Evolutionary conservation across 768 basidiomycete genomes (phyloP), one percentile per base, ranked within the genome.

Genomic region (Termitomyces sp.): DNA sequence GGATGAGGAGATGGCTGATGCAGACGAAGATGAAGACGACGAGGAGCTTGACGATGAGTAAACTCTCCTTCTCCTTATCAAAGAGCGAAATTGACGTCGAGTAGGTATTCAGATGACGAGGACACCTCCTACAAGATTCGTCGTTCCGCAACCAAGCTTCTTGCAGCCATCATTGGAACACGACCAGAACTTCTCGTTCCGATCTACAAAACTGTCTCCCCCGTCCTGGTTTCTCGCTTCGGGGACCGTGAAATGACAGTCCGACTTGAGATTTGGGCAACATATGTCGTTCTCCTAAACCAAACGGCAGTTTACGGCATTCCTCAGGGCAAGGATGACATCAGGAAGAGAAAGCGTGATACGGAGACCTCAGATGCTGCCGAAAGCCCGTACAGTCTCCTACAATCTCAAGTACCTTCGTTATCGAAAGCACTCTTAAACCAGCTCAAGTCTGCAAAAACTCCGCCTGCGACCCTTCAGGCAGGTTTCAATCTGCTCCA

Each of bases 51-150:
- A 89, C 18, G 88, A 89, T 63, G 88, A 91, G 88, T 90, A 66
- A 67, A 88, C 74, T 13, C 18, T 34, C 42, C 63, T 39, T 34
- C 3, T 9, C 27, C 62, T 54, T 15, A 51, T 42, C 16, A 30
- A 49, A 30, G 47, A 31, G 33, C 55, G 45, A 36, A 44, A 36
- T 49, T 69, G 6, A 66, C 55, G 33, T 18, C 27, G 39, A 54
- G 11, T 63, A 95, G 93, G 62, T 98, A 97, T 71, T 94, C 93
- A 6, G 97, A 99, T 65, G 97, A 99, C 58, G 97, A 98, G 71
- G 97, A 99, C 68, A 92, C 91, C 12, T 98, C 96, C 0, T 98
- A 97, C 83, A 98, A 98, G 73, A 93, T 97, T 58, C 89, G 97
- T 63, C 86, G 97, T 47, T 88, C 93, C 7, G 89, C 97, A 7